Evolutionary conservation across 2,329 filamentous ascomycete species (phyloP), one percentile per base, ranked within the genome.

Genomic region (Aphanoascus verrucosus): DNA sequence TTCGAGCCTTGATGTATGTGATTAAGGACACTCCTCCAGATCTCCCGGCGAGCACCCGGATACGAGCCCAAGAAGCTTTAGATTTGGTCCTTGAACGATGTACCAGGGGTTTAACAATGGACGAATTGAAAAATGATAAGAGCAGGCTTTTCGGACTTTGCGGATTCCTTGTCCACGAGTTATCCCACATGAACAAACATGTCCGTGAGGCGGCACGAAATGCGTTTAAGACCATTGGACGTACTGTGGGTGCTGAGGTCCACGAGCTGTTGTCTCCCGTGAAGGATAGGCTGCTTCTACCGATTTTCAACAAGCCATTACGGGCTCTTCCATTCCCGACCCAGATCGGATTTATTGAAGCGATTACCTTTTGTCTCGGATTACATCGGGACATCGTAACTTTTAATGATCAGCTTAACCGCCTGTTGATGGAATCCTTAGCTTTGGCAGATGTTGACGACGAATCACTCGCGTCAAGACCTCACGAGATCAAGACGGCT

Each of bases 21-120:
- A 88, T 98, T 73, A 98, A 98, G 71, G 93, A 98, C 65, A 96
- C 96, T 79, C 93, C 94, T 0, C 81, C 87, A 53, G 93, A 98
- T 66, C 77, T 98, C 1, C 91, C 94, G 1, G 89, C 94, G 54
- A 90, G 85, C 64, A 96, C 93, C 1, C 80, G 93, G 35, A 77
- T 84, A 34, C 83, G 88, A 56, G 90, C 93, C 0, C 87, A 94
- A 68, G 79, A 83, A 17, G 94, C 91, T 0, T 75, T 98, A 19
- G 84, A 91, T 61, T 78, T 87, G 41, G 80, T 97, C 31, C 76
- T 96, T 34, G 77, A 79, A 55, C 82, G 84, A 54, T 90, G 90
- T 65, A 90, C 86, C 41, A 86, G 87, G 69, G 82, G 82, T 53
- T 79, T 84, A 56, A 83, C 85, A 51, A 93, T 90, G 65, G 86